These are phyloP conservation scores for Astrothelium macrocarpum DNA, from an alignment of 495 filamentous ascomycete genomes.

Conservation along the genomic window DNA sequence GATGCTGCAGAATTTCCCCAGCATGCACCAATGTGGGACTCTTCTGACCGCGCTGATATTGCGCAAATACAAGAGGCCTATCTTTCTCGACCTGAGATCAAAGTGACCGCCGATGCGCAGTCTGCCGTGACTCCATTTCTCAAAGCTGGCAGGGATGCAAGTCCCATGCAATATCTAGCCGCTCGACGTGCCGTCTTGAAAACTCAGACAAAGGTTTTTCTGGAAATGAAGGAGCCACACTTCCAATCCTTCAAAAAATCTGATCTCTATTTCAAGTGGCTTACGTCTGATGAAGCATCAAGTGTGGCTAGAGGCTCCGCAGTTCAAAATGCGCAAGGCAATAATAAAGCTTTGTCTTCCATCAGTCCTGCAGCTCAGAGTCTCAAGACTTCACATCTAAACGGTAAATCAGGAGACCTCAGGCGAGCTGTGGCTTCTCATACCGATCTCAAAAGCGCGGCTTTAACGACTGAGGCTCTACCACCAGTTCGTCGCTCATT, in stretches of 20 bases:
- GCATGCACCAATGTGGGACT: constrained; percentile 64
- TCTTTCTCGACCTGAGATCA: constrained; percentile 69
- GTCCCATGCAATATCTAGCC: constrained; percentile 67
- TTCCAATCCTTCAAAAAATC: constrained; percentile 83
- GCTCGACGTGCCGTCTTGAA: constrained; percentile 73
- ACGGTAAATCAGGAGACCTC: constrained; percentile 36
- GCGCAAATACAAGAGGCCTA: constrained; percentile 86
- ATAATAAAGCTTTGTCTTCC: neutral
- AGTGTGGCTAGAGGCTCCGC: constrained; percentile 12
- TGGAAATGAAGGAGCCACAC: constrained; percentile 68
- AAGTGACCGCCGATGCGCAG: constrained; percentile 58
- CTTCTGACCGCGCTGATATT: constrained; percentile 77
- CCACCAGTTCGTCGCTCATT: constrained; percentile 46
- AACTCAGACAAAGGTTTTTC: constrained; percentile 72
- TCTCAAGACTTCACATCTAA: constrained; percentile 8
- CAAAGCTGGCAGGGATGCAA: constrained; percentile 62
- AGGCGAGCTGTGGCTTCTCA: constrained; percentile 50
- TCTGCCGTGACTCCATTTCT: constrained; percentile 67
- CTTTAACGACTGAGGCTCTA: constrained; percentile 26
- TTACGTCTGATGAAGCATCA: constrained; percentile 71
- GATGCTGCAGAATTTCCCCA: constrained; percentile 55
- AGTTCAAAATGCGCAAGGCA: neutral
- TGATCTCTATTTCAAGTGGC: constrained; percentile 88
- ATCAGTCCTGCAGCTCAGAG: constrained; percentile 16
- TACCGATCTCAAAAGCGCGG: constrained; percentile 42